phyloP scores from a whole-genome alignment of 495 filamentous ascomycete species.

The Podospora sp. region DNA sequence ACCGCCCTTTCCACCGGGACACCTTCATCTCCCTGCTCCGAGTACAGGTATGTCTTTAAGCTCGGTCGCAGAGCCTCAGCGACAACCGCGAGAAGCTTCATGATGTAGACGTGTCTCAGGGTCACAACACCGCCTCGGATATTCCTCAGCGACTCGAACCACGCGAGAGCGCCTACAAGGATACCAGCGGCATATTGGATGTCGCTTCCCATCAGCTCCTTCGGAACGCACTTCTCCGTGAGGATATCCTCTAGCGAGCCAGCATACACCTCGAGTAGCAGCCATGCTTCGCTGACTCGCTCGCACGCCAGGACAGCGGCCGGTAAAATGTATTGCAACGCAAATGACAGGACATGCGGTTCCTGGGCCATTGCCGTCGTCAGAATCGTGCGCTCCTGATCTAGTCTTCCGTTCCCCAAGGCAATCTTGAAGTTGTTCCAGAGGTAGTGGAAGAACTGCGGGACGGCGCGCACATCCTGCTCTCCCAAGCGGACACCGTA shows the following conservation, averaged over 20 bases:
- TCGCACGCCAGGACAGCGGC: conserved; percentile 39
- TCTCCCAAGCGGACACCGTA: conserved; percentile 51
- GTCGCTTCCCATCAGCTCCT: not conserved
- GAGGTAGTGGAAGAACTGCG: conserved; percentile 54
- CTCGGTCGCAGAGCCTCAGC: conserved; percentile 29
- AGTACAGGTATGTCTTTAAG: conserved; percentile 19
- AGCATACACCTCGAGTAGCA: conserved; percentile 45
- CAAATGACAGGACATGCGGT: conserved; percentile 44
- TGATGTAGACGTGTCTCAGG: conserved; percentile 16
- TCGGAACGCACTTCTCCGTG: not conserved
- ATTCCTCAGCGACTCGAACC: conserved; percentile 1
- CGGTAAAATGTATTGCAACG: conserved; percentile 48
- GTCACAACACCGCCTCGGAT: not conserved
- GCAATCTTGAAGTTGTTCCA: conserved; percentile 55
- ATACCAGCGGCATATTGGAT: not conserved
- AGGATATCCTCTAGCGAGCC: conserved; percentile 23
- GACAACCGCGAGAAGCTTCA: conserved; percentile 19
- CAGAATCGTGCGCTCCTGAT: conserved; percentile 44
- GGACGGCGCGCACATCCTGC: conserved; percentile 42
- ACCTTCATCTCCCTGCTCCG: not conserved
- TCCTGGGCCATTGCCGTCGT: conserved; percentile 42
- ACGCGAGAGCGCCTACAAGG: not conserved
- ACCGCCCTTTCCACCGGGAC: not conserved
- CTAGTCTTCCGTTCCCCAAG: conserved; percentile 43
- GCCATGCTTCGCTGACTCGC: conserved; percentile 31